Conservation (phyloP, 225 moss, liverwort and hornwort genomes). For the Sphagnum tenellum region DNA sequence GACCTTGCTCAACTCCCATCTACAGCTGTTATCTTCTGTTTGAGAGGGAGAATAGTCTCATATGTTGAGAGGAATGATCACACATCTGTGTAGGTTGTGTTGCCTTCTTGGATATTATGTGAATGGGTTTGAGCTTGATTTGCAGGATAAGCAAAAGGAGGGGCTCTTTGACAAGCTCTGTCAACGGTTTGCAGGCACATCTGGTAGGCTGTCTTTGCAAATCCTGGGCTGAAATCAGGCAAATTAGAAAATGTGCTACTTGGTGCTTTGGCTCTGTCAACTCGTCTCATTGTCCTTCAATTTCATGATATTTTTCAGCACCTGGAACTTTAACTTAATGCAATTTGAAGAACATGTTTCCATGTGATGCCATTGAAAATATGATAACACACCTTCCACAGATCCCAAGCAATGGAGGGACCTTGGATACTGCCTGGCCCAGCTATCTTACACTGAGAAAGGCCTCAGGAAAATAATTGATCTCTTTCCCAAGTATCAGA, state of each 20-base stretch:
- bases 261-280: background rate
- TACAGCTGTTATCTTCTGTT: too few relatives aligned
- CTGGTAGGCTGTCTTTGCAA: constrained; percentile 33
- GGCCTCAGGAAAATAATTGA: constrained; percentile 77
- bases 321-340: background rate
- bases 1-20: too few relatives aligned
- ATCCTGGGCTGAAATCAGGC: background rate
- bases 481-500: constrained; percentile 71
- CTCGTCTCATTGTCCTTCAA: background rate
- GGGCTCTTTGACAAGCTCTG: constrained; percentile 91
- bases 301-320: background rate
- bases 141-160: constrained; percentile 92
- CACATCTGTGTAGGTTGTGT: too few relatives aligned
- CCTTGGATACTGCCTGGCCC: constrained; percentile 79
- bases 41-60: too few relatives aligned
- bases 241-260: background rate
- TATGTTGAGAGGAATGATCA: too few relatives aligned
- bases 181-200: constrained; percentile 73
- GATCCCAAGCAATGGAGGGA: constrained; percentile 88
- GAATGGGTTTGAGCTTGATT: too few relatives aligned
- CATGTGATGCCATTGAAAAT: too few relatives aligned
- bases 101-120: too few relatives aligned
- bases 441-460: constrained; percentile 66
- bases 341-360: too few relatives aligned
- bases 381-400: constrained; percentile 6